Percentiles rank a stretch among this genome's conserved stretches.
phyloP scores from a whole-genome alignment of 441 rosid species.

The Eutrema salsugineum region DNA sequence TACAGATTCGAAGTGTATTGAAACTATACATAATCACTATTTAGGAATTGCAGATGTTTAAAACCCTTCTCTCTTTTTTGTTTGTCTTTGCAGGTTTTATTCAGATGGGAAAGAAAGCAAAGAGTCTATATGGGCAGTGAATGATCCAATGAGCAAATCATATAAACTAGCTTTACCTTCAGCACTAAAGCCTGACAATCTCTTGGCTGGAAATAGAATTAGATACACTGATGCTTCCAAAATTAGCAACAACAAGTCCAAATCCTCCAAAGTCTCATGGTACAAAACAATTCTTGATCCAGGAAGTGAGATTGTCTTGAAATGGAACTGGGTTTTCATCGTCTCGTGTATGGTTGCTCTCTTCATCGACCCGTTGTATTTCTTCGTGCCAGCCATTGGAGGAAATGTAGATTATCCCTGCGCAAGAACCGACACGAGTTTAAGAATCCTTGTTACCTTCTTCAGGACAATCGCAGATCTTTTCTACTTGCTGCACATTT shows the following conservation, averaged over 20 bases:
- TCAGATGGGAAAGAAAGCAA: slow-evolving; percentile 52
- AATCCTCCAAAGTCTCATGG: slow-evolving; percentile 49
- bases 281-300: slow-evolving; percentile 79
- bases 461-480: slow-evolving; percentile 83
- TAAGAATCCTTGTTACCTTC: slow-evolving; percentile 64
- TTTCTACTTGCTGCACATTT: slow-evolving; percentile 76
- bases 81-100: slow-evolving; percentile 55
- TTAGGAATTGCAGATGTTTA: not conserved
- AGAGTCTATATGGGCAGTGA: slow-evolving; percentile 45
- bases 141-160: slow-evolving; percentile 41
- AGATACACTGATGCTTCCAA: slow-evolving; percentile 44
- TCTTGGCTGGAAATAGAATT: slow-evolving; percentile 40
- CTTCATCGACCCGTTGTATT: slow-evolving; percentile 84
- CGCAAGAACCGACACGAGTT: slow-evolving; percentile 55
- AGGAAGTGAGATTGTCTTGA: slow-evolving; percentile 71
- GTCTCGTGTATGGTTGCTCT: slow-evolving; percentile 78
- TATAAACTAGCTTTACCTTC: slow-evolving; percentile 49
- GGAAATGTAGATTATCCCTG: slow-evolving; percentile 40
- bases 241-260: slow-evolving; percentile 41
- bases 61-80: not conserved
- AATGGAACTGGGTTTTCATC: slow-evolving; percentile 86
- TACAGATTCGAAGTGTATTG: not conserved
- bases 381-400: slow-evolving; percentile 68
- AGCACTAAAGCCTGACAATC: slow-evolving; percentile 49
- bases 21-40: not conserved